Percentiles rank a stretch among this genome's conserved stretches.
phyloP scores from a whole-genome alignment of 1,139 yeast genomes.

The Pneumocystis oryctolagi region DNA sequence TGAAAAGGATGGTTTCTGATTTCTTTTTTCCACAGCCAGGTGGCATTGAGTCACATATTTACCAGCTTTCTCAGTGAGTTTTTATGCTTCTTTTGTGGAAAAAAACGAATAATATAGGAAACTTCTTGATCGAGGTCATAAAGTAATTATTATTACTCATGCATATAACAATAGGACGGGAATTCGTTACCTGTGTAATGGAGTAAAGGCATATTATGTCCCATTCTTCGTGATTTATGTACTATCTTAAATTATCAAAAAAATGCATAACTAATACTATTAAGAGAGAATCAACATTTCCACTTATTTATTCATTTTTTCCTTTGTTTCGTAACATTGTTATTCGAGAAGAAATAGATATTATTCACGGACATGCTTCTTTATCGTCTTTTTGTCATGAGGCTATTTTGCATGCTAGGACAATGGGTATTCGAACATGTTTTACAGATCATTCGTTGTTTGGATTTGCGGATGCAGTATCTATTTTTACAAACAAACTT shows the following conservation, averaged over 20 bases:
- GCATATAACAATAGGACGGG: constrained; percentile 74
- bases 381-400: constrained; percentile 78
- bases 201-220: constrained; percentile 80
- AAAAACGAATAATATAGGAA: constrained; percentile 35
- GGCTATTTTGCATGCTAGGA: constrained; percentile 73
- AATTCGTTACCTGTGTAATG: constrained; percentile 67
- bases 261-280: constrained; percentile 2
- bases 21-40: constrained; percentile 98
- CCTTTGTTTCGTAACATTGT: constrained; percentile 76
- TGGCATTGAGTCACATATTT: constrained; percentile 91
- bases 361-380: constrained; percentile 92
- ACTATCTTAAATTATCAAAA: neutral
- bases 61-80: constrained; percentile 41
- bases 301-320: constrained; percentile 76
- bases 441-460: constrained; percentile 92
- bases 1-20: constrained; percentile 71
- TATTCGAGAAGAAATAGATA: constrained; percentile 69
- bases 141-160: constrained; percentile 65
- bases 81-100: neutral
- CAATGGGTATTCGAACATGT: constrained; percentile 84
- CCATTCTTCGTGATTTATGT: constrained; percentile 60
- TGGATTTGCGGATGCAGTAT: constrained; percentile 78
- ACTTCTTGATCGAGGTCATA: constrained; percentile 71
- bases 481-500: constrained; percentile 74
- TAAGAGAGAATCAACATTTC: constrained; percentile 65